Base-by-base conservation (phyloP, 805 yeast species). In the Lipomyces oligophaga region DNA sequence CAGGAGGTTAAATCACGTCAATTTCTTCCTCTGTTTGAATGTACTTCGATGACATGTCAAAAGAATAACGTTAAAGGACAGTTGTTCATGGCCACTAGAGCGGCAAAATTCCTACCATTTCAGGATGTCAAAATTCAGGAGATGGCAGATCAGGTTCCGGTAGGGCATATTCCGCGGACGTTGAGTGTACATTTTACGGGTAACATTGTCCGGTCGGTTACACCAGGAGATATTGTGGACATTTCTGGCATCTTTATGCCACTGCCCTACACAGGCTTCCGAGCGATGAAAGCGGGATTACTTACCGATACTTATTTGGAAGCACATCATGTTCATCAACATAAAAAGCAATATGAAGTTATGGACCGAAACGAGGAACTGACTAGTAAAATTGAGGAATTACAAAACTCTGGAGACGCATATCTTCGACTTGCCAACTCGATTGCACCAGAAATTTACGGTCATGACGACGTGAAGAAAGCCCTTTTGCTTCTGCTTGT, bases 391-490 rank as follows among this genome's bases (percentile, higher is more conserved):
- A 80, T 93, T 43, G 67, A 71, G 26, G 68, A 67, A 24, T 69
- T 90, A 41, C 72, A 78, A 37, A 57, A 67, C 1, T 72, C 75
- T 32, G 95, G 93, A 21, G 80, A 82, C 53, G 78, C 83, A 28
- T 93, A 93, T 68, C 81, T 83, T 43, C 75, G 82, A 53, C 70
- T 93, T 49, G 85, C 98, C 8, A 72, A 75, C 59, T 85, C 96
- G 0, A 90, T 93, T 66, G 98, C 99, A 0, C 99, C 99, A 0
- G 98, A 93, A 70, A 93, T 93, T 63, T 93, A 74, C 60, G 98
- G 98, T 30, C 95, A 93, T 63, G 71, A 78, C 32, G 98, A 93
- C 65, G 88, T 93, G 47, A 93, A 93, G 67, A 93, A 93, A 67
- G 89, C 96, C 4, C 69, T 93, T 50, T 69, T 93, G 34, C 68